phyloP scores from a whole-genome alignment of 2,329 filamentous ascomycete genomes.

The Aspergillus alliaceus region DNA sequence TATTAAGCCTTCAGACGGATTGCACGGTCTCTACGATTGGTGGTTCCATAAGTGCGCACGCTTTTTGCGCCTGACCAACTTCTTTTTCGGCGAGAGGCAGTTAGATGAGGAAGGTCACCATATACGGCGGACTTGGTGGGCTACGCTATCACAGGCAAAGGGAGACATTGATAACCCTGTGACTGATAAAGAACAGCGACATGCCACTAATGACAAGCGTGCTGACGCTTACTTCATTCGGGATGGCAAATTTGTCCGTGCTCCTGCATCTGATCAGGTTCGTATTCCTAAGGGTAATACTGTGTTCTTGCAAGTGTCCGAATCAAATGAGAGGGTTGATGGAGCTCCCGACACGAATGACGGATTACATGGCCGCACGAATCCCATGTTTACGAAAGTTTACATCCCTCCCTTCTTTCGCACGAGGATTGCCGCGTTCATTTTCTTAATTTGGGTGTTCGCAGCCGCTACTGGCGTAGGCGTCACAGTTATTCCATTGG shows the following conservation, averaged over 20 bases:
- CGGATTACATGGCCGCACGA: slow-evolving; percentile 61
- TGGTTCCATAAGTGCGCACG: slow-evolving; percentile 91
- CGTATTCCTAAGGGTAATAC: slow-evolving; percentile 81
- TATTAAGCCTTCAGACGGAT: slow-evolving; percentile 78
- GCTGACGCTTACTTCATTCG: slow-evolving; percentile 56
- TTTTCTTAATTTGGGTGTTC: slow-evolving; percentile 89
- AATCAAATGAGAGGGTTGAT: slow-evolving; percentile 65
- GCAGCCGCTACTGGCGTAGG: slow-evolving; percentile 83
- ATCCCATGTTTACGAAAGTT: slow-evolving; percentile 66
- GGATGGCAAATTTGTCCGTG: slow-evolving; percentile 81
- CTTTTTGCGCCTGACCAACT: slow-evolving; percentile 78
- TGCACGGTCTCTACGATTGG: slow-evolving; percentile 88
- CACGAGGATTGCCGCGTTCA: slow-evolving; percentile 77
- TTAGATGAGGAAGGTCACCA: slow-evolving; percentile 78
- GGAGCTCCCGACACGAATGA: slow-evolving; percentile 55
- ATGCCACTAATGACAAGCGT: slow-evolving; percentile 41
- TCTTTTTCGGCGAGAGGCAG: slow-evolving; percentile 82
- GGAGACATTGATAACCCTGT: slow-evolving; percentile 40
- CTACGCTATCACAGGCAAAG: slow-evolving; percentile 35
- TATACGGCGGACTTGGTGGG: slow-evolving; percentile 60
- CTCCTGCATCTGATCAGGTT: slow-evolving; percentile 93
- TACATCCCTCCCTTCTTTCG: slow-evolving; percentile 86
- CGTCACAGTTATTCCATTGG: slow-evolving; percentile 80
- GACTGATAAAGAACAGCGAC: slow-evolving; percentile 30
- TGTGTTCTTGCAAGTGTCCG: slow-evolving; percentile 77